These are phyloP conservation scores for Kewa caespitosa DNA, from an alignment of 179 eudicot genomes.

Conservation along the genomic window DNA sequence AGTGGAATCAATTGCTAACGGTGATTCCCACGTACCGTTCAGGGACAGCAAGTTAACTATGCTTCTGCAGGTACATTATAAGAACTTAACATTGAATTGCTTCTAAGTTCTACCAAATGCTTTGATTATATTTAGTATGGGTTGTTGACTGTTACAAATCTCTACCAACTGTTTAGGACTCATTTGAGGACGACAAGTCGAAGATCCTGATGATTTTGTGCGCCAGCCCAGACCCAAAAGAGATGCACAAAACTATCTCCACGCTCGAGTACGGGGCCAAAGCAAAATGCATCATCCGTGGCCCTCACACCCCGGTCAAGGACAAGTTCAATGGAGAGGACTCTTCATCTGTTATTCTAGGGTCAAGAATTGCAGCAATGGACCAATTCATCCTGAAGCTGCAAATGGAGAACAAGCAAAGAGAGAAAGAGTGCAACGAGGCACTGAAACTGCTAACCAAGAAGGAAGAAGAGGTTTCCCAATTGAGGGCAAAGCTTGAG, in stretches of 20 bases:
- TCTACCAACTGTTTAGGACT: conserved; percentile 49
- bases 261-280: conserved; percentile 98
- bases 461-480: conserved; percentile 80
- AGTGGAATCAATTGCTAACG: conserved; percentile 95
- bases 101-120: not conserved
- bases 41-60: conserved; percentile 97
- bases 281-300: conserved; percentile 92
- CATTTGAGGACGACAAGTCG: conserved; percentile 92
- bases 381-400: conserved; percentile 85
- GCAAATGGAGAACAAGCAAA: conserved; percentile 73
- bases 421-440: conserved; percentile 74
- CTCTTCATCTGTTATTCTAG: conserved; percentile 65
- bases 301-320: conserved; percentile 67
- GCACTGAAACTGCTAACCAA: conserved; percentile 68
- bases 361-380: conserved; percentile 80
- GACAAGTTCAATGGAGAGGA: conserved; percentile 58
- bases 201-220: conserved; percentile 92
- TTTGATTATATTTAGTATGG: not conserved
- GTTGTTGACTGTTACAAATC: too few relatives aligned
- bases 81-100: not conserved
- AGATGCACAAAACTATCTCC: conserved; percentile 83
- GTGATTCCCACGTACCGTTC: conserved; percentile 96
- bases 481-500: conserved; percentile 62
- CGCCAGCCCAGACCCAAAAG: conserved; percentile 92
- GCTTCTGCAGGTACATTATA: conserved; percentile 88